Conservation (phyloP, 2,329 filamentous ascomycete species). For the Pseudogymnoascus sp. region DNA sequence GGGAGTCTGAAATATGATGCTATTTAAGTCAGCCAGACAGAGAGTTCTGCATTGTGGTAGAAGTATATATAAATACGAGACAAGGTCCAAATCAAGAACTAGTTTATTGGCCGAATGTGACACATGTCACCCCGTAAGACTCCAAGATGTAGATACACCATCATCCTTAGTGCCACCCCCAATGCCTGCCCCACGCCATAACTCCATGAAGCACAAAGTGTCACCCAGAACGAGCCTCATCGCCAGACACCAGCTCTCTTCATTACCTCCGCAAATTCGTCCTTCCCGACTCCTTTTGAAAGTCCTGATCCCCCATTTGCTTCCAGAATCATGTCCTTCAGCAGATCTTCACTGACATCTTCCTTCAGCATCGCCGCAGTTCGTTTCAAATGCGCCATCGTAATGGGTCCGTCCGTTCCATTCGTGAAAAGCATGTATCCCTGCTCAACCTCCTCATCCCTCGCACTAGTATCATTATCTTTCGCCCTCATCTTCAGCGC, state of each 20-base stretch:
- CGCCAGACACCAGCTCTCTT: conserved; percentile 27
- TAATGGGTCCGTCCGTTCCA: conserved; percentile 58
- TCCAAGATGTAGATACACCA: conserved; percentile 4
- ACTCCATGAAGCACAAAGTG: conserved; percentile 10
- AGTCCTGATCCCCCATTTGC: conserved; percentile 76
- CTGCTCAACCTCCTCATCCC: conserved; percentile 63
- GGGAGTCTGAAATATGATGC: conserved; percentile 1
- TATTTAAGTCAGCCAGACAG: background rate
- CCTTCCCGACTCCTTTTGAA: conserved; percentile 60
- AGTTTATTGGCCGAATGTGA: background rate
- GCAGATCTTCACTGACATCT: conserved; percentile 70
- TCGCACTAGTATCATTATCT: conserved; percentile 44
- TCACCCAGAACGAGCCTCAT: conserved; percentile 12
- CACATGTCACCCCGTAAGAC: background rate
- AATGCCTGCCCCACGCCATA: conserved; percentile 2
- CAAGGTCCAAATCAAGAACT: background rate
- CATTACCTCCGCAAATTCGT: conserved; percentile 32
- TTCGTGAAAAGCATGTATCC: conserved; percentile 76
- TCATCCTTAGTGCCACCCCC: background rate
- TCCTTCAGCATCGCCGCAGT: conserved; percentile 78
- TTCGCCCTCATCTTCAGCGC: conserved; percentile 72
- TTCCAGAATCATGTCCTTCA: conserved; percentile 92
- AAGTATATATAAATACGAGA: conserved; percentile 3
- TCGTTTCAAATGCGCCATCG: conserved; percentile 65
- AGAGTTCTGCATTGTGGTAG: background rate